Evolutionary conservation across 208 protist genomes (phyloP), one percentile per base, ranked within the genome.

Genomic region (Leishmania turanica): DNA sequence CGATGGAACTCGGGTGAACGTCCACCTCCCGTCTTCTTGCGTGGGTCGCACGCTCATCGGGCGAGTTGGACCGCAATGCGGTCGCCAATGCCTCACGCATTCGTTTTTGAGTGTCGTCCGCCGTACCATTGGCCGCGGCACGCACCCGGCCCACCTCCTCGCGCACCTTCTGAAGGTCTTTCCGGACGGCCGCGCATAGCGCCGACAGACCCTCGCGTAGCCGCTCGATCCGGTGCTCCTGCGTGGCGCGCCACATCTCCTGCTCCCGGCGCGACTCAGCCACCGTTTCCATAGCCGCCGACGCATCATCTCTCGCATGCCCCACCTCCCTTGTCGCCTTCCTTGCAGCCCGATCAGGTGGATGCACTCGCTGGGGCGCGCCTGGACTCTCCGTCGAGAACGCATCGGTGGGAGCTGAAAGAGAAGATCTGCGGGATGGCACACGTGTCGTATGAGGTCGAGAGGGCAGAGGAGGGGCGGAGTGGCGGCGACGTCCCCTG

Each of bases 201-300:
- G 95, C 88, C 11, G 90, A 84, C 40, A 97, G 87, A 65, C 92
- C 89, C 45, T 84, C 64, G 4, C 91, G 87, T 78, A 97, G 86
- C 13, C 77, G 80, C 51, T 88, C 84, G 13, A 82, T 49, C n/a
- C 76, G 84, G 62, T 60, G 80, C 37, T 76, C 66, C 64, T 79
- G 78, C 40, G n/a, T 68, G 24, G 34, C 72, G 27, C 27, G 66
- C 84, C 68, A 82, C 19, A 62, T 62, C 72, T 77, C 51, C n/a
- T 78, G 80, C 47, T 75, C 76, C 49, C 42, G 75, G 37, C 49
- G 42, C 56, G 71, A 37, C 53, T 75, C 51, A 49, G 69, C 58
- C 17, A 3, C 34, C 13, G 70, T 11, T 1, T 60, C 31, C 0
- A 27, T 49, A 2, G 34, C 40, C 45, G 27, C 9, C 45, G 9